A percentile compares a stretch with the other conserved stretches of the same genome.
These are phyloP conservation scores for Fraxinus sp. DNA, from an alignment of 305 asterid species.

Conservation along the genomic window DNA sequence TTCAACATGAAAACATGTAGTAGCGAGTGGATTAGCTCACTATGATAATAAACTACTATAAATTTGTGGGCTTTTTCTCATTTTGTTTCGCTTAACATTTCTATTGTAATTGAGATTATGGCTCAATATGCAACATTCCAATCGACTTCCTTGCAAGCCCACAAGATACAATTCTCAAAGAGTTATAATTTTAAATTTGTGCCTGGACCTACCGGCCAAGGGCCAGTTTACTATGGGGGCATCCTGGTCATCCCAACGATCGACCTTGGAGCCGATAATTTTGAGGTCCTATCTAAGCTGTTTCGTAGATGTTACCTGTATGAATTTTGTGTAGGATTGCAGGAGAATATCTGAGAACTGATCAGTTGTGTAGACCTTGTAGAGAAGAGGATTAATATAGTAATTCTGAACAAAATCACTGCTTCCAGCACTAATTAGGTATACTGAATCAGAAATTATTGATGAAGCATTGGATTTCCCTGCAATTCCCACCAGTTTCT, in stretches of 20 bases:
- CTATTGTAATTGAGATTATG: background rate
- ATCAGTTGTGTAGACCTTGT: conserved; percentile 62
- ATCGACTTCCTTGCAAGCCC: background rate
- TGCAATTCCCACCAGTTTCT: conserved; percentile 49
- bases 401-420: conserved; percentile 89
- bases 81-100: background rate
- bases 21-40: background rate
- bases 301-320: conserved; percentile 39
- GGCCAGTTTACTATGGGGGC: background rate
- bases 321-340: conserved; percentile 50
- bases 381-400: conserved; percentile 66
- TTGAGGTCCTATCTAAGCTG: background rate
- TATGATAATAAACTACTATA: background rate
- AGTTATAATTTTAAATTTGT: background rate
- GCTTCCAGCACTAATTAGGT: conserved; percentile 74
- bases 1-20: background rate
- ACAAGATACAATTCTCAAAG: background rate
- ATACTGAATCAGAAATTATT: conserved; percentile 63
- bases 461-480: conserved; percentile 77
- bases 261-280: background rate
- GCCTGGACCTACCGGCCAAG: background rate
- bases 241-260: background rate
- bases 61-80: background rate
- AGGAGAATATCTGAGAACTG: conserved; percentile 73
- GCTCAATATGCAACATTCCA: background rate